Evolutionary conservation across 73 alveolate species (phyloP).

Genomic region (Paraurostyla sp.): DNA sequence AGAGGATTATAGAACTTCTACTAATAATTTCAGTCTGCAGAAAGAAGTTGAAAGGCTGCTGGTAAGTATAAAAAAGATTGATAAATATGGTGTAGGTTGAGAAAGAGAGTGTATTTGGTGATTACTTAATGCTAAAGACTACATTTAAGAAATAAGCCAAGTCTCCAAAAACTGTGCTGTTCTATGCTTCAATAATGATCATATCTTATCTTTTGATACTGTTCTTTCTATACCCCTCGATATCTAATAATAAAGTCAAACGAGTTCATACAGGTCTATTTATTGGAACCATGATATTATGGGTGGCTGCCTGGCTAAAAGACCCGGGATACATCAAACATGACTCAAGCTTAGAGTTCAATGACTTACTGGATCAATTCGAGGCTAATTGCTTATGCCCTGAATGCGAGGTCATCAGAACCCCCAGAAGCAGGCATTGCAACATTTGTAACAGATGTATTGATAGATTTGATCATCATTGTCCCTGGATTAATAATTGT

Average conservation of each 20-base stretch:
- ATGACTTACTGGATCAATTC: slow-evolving; percentile 34
- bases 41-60: not conserved
- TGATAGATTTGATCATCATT: slow-evolving; percentile 87
- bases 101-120: not conserved
- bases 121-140: slow-evolving; percentile 30
- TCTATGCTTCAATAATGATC: not conserved
- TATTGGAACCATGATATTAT: not conserved
- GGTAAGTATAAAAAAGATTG: not conserved
- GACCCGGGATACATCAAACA: slow-evolving; percentile 23
- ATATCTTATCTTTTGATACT: not conserved
- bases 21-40: not conserved
- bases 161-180: not conserved
- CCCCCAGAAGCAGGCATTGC: slow-evolving; percentile 87
- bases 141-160: not conserved
- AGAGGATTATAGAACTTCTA: not conserved
- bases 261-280: not conserved
- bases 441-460: slow-evolving; percentile 82
- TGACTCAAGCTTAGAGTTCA: not conserved
- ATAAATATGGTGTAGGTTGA: not conserved
- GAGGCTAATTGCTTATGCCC: slow-evolving; percentile 78
- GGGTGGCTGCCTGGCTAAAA: slow-evolving; percentile 10
- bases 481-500: slow-evolving; percentile 83
- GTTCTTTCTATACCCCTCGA: not conserved
- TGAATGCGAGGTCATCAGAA: slow-evolving; percentile 81
- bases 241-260: not conserved